phyloP scores from a whole-genome alignment of 2,329 filamentous ascomycete species.

The Pseudopyrenochaeta lycopersici region DNA sequence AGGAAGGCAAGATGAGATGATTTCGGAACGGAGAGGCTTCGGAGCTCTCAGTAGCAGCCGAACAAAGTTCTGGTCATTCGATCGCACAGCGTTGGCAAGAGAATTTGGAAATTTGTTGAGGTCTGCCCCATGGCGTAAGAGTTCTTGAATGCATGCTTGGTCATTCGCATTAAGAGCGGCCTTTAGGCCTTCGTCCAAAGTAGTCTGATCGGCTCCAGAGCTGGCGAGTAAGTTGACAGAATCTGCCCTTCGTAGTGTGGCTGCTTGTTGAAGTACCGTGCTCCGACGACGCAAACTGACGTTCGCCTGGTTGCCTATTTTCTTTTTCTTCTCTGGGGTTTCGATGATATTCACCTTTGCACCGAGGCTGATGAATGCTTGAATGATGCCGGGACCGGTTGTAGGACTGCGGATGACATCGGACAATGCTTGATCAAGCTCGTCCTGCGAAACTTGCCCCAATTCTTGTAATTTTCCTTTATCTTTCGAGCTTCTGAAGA shows the following conservation, averaged over 20 bases:
- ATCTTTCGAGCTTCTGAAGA: conserved; percentile 47
- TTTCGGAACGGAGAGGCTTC: conserved; percentile 38
- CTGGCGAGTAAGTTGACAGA: conserved; percentile 43
- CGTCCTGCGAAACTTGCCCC: conserved; percentile 43
- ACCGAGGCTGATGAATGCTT: conserved; percentile 44
- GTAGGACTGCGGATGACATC: conserved; percentile 41
- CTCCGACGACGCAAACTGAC: conserved; percentile 39
- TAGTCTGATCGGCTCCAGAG: conserved; percentile 46
- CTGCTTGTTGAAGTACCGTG: conserved; percentile 47
- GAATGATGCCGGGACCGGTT: conserved; percentile 41
- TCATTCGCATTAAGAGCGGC: conserved; percentile 44
- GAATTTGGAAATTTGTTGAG: conserved; percentile 42
- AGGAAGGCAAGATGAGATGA: conserved; percentile 44
- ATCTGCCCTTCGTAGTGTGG: conserved; percentile 39
- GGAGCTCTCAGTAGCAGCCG: conserved; percentile 43
- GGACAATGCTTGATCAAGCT: conserved; percentile 46
- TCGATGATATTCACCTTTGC: conserved; percentile 45
- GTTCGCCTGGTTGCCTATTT: conserved; percentile 24
- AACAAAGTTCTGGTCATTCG: conserved; percentile 41
- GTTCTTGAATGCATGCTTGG: conserved; percentile 41
- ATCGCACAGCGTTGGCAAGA: conserved; percentile 41
- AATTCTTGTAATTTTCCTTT: conserved; percentile 43
- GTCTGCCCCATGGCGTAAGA: conserved; percentile 47
- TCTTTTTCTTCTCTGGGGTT: conserved; percentile 26
- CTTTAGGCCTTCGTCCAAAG: conserved; percentile 44